Percentiles rank a stretch among this genome's conserved stretches.
Conservation (phyloP, 2,329 filamentous ascomycete genomes). For the Ceratocystis cubensis region DNA sequence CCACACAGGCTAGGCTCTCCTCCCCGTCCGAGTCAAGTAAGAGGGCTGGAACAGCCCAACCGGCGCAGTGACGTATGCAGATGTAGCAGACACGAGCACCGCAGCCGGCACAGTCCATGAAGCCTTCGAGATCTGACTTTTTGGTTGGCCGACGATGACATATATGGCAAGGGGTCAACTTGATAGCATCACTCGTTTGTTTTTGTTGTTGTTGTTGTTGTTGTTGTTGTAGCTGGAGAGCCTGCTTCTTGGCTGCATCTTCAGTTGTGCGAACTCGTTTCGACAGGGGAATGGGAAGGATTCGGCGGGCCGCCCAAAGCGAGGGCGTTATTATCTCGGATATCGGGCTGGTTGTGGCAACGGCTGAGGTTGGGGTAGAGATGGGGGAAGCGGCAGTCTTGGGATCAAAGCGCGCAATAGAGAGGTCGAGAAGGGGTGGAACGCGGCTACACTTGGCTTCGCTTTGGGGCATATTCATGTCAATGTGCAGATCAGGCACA, state of each 20-base stretch:
- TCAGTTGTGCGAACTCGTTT: background rate
- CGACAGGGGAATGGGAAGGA: slow-evolving; percentile 8
- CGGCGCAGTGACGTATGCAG: slow-evolving; percentile 52
- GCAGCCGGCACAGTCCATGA: slow-evolving; percentile 51
- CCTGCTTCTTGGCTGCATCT: background rate
- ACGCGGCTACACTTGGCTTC: background rate
- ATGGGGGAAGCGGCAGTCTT: background rate
- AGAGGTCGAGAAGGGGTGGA: background rate
- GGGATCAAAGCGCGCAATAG: background rate
- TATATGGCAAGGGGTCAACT: slow-evolving; percentile 49
- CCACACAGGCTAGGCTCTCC: background rate
- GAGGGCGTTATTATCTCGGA: background rate
- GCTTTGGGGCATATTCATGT: background rate
- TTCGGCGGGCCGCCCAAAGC: slow-evolving; percentile 9
- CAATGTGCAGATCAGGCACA: background rate
- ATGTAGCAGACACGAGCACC: slow-evolving; percentile 52
- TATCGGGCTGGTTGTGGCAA: background rate
- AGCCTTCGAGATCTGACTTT: slow-evolving; percentile 53
- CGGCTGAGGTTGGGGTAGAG: background rate
- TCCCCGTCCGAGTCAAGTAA: background rate
- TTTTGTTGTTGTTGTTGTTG: slow-evolving; percentile 22
- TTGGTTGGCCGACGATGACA: slow-evolving; percentile 54
- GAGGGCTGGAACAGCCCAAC: slow-evolving; percentile 29
- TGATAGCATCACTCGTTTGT: background rate
- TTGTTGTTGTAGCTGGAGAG: slow-evolving; percentile 14